Base-by-base conservation (phyloP, 2,329 filamentous ascomycete genomes). In the Penicillium nordicum region DNA sequence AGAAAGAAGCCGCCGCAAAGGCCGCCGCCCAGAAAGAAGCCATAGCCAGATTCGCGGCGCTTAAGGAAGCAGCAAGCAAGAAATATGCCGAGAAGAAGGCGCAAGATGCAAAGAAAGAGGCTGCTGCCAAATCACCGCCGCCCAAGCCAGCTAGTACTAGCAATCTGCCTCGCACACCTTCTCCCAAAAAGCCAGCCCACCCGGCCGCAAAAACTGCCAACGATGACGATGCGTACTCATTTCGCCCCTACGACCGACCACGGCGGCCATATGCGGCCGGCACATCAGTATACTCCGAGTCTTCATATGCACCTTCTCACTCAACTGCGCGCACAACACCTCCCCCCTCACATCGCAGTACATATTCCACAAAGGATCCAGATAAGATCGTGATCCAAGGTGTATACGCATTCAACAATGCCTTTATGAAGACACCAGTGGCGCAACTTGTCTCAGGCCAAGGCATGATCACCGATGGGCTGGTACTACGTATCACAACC, bases 311-410 rank as follows among this genome's bases (percentile, higher is more conserved):
- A 2, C 84, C 89, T 1, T 95, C 91, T 10, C 86, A 90, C 57
- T 92, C 90, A 16, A 97, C 92, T 1, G 83, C 90, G 11, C 86
- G 86, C 56, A 96, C 92, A 7, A 90, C 90, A 5, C 90, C 92
- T 9, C 91, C 92, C 16, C 88, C 89, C 1, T 92, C 89, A 4
- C 82, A 87, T 62, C 85, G 89, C 46, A 86, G 87, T 1, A 84
- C 90, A 2, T 97, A 97, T 75, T 83, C 85, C 36, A 97, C 92
- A 29, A 90, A 89, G 63, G 91, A 97, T 71, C 92, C 93, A 0
- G 87, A 96, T 77, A 99, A 99, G 82, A 94, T 99, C 70, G 87
- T 96, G 60, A 93, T 99, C 74, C 89, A 89, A 69, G 94, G 88
- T 11, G 94, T 97, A 4, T 97, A 96, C 72, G 82, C 88, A 54